Evolutionary conservation across 306 rosid species (phyloP), one percentile per base, ranked within the genome.

Genomic region (Spatholobus suberectus): DNA sequence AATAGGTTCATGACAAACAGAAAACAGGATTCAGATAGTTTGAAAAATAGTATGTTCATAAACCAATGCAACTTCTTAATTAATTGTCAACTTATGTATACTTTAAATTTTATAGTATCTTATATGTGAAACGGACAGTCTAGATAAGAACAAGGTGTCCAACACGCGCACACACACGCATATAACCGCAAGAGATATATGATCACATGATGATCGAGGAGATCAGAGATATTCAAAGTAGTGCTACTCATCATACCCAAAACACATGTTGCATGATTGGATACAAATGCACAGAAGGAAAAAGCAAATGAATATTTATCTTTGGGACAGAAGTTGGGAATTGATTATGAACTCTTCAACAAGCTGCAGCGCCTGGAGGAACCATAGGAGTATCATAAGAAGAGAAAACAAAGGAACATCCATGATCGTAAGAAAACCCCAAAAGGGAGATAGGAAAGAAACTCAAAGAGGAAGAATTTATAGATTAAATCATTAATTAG

Each of bases 371-470:
- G 12, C 4, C 5, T 65, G 37, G 14, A 52, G 74, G 78, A 82
- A 63, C 6, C 58, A 51, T 23, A 14, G 44, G n/a, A 41, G 37
- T 54, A 40, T 40, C 14, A 24, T 11, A 23, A 21, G 43, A 70
- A 65, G 41, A 72, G 40, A 70, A 23, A 35, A 59, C 24, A 27
- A 70, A 71, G 44, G 65, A 70, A 71, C 61, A 11, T 43, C 8
- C 61, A 26, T 58, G 66, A 40, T 58, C 72, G 37, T 70, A 37
- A 35, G 57, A 51, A 69, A 52, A 54, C 21, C 75, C 66, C 4
- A 10, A 52, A 67, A 38, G 58, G 69, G 9, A 78, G 49, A 34
- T 34, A 76, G 55, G n/a, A 58, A 72, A 73, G 75, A 71, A 71
- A 43, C 7, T 29, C 67, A 73, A 32, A 75, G 27, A 54, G 13